phyloP scores from a whole-genome alignment of 148 eudicot species.

The Simmondsia chinensis region DNA sequence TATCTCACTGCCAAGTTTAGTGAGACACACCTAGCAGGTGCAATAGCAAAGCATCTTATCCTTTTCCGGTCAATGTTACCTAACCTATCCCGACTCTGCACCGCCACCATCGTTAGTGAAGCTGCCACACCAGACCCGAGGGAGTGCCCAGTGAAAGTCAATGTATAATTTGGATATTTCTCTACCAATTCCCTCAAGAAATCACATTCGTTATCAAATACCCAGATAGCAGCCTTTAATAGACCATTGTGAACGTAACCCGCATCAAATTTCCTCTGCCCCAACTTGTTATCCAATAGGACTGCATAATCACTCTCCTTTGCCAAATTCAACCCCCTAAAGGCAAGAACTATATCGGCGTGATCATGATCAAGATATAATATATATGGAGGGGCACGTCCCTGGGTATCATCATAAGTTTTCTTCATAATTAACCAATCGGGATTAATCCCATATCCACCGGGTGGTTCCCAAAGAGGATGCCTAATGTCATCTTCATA shows the following conservation, averaged over 20 bases:
- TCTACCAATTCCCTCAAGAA: constrained; percentile 52
- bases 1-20: constrained; percentile 89
- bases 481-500: constrained; percentile 73
- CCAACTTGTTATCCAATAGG: constrained; percentile 84
- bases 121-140: constrained; percentile 97
- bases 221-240: constrained; percentile 65
- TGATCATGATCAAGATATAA: constrained; percentile 75
- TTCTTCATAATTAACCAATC: constrained; percentile 41
- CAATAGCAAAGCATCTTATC: constrained; percentile 85
- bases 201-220: constrained; percentile 65
- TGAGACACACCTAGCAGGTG: constrained; percentile 97
- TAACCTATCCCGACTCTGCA: constrained; percentile 47
- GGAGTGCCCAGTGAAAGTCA: constrained; percentile 86
- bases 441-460: constrained; percentile 73
- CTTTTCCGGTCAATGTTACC: constrained; percentile 69
- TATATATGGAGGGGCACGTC: constrained; percentile 69
- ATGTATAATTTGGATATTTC: constrained; percentile 59
- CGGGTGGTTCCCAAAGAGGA: constrained; percentile 74
- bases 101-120: constrained; percentile 66
- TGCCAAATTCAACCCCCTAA: constrained; percentile 80
- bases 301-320: constrained; percentile 82
- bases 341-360: constrained; percentile 74
- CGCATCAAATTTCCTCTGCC: constrained; percentile 78
- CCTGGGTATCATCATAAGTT: constrained; percentile 52
- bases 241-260: constrained; percentile 96